A percentile compares a stretch with the other conserved stretches of the same genome.
These are phyloP conservation scores for Gracilaria vermiculophylla DNA, from an alignment of 23 red algal genomes.

Conservation along the genomic window DNA sequence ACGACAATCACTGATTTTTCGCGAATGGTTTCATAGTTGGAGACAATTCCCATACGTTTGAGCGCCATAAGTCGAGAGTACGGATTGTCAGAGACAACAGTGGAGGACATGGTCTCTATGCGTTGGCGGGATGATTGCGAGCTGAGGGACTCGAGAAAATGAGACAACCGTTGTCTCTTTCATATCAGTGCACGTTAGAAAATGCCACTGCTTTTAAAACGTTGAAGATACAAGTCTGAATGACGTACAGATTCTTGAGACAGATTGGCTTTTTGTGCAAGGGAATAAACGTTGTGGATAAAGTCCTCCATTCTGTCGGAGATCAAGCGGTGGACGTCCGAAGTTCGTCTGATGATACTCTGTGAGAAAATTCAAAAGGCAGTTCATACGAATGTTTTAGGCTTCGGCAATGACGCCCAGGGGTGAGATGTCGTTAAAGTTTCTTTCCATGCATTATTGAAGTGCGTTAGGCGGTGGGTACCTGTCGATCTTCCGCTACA, in stretches of 20 bases:
- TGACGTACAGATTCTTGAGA: background rate
- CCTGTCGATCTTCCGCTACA: too few relatives aligned
- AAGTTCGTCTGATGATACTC: too few relatives aligned
- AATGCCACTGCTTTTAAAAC: background rate
- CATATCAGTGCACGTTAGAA: background rate
- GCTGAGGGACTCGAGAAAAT: background rate
- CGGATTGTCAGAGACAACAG: conserved; percentile 74
- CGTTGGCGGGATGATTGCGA: background rate
- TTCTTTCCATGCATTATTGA: too few relatives aligned
- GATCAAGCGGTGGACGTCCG: too few relatives aligned
- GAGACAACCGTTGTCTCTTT: conserved; percentile 5
- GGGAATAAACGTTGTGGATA: background rate
- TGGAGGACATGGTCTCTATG: conserved; percentile 49
- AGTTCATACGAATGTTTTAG: too few relatives aligned
- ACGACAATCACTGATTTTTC: conserved; percentile 57
- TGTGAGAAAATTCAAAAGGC: too few relatives aligned
- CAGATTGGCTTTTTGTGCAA: background rate
- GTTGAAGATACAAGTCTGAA: background rate
- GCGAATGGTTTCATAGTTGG: conserved; percentile 81
- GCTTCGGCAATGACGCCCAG: too few relatives aligned
- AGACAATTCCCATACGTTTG: conserved; percentile 86
- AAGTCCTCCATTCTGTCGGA: background rate
- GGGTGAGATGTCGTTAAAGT: too few relatives aligned
- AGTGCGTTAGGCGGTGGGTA: too few relatives aligned
- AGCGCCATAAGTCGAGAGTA: conserved; percentile 93